Evolutionary conservation across 75 land plant genomes (phyloP).

Genomic region (Sequoia sempervirens): DNA sequence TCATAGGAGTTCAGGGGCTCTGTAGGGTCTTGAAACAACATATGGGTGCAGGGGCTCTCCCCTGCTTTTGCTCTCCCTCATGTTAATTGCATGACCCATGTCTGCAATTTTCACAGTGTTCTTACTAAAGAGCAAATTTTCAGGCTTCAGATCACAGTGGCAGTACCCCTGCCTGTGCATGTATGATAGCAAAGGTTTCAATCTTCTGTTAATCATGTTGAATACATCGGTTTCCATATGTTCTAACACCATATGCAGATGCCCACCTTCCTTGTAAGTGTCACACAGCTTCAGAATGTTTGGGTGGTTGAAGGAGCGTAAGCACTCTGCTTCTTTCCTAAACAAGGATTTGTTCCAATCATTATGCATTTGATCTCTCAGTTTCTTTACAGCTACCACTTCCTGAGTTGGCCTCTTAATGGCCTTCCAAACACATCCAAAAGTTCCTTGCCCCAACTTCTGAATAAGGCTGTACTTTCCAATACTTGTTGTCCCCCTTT

Average conservation of each 20-base stretch:
- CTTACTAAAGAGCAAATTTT: conserved; percentile 23
- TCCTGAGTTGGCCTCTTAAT: background rate
- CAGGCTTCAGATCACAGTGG: conserved; percentile 41
- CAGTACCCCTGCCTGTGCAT: conserved; percentile 25
- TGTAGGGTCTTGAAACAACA: conserved; percentile 34
- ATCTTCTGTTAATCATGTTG: background rate
- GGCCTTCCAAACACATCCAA: background rate
- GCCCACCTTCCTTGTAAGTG: background rate
- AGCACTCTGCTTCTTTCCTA: background rate
- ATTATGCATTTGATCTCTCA: background rate
- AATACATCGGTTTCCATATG: background rate
- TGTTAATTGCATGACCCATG: conserved; percentile 22
- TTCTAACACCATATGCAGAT: background rate
- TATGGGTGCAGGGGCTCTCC: conserved; percentile 24
- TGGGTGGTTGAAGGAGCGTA: too few species aligned
- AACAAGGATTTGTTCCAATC: background rate
- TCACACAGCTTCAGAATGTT: background rate
- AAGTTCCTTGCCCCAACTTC: background rate
- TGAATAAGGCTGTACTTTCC: background rate
- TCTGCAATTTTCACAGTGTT: conserved; percentile 30
- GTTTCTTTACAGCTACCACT: background rate
- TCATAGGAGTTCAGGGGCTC: conserved; percentile 45
- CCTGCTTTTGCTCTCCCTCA: conserved; percentile 6
- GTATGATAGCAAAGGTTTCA: conserved; percentile 7
- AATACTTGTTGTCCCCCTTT: background rate